These are phyloP conservation scores for Odonthalia washingtoniensis DNA, from an alignment of 31 red algal genomes.

Conservation along the genomic window DNA sequence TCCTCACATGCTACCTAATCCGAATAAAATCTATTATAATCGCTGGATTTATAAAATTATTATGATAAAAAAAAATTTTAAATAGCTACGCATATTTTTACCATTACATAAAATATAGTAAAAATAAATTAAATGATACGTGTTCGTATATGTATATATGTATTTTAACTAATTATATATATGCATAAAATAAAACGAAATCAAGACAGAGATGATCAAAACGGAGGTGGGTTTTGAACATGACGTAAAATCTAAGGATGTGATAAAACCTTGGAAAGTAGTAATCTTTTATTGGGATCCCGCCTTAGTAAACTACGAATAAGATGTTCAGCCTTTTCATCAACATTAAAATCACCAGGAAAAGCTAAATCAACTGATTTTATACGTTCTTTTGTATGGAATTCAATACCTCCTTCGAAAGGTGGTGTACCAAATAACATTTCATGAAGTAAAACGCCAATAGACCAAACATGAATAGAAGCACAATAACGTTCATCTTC, in stretches of 20 bases:
- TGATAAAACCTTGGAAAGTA: constrained; percentile 69
- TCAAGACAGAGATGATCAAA: no score
- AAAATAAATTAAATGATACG: no score
- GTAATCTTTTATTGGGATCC: constrained; percentile 69
- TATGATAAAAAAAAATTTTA: no score
- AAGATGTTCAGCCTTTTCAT: constrained; percentile 75
- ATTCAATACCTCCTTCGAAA: constrained; percentile 80
- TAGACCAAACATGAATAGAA: constrained; percentile 87
- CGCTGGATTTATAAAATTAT: no score
- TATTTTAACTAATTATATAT: no score
- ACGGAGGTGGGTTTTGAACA: constrained; percentile 51
- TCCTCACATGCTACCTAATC: no score
- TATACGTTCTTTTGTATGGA: constrained; percentile 83
- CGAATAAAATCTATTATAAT: no score
- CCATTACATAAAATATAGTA: no score
- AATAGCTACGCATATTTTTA: no score
- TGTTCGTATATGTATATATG: no score
- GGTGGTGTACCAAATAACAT: constrained; percentile 92
- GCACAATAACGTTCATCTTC: constrained; percentile 67
- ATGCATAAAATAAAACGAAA: no score
- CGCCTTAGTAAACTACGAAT: constrained; percentile 83
- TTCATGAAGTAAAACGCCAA: constrained; percentile 95
- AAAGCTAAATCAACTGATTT: constrained; percentile 78
- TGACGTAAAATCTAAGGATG: constrained; percentile 95
- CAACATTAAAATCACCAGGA: constrained; percentile 66